Evolutionary conservation across 2,329 filamentous ascomycete species (phyloP), one percentile per base, ranked within the genome.

Genomic region (Madurella mycetomatis): DNA sequence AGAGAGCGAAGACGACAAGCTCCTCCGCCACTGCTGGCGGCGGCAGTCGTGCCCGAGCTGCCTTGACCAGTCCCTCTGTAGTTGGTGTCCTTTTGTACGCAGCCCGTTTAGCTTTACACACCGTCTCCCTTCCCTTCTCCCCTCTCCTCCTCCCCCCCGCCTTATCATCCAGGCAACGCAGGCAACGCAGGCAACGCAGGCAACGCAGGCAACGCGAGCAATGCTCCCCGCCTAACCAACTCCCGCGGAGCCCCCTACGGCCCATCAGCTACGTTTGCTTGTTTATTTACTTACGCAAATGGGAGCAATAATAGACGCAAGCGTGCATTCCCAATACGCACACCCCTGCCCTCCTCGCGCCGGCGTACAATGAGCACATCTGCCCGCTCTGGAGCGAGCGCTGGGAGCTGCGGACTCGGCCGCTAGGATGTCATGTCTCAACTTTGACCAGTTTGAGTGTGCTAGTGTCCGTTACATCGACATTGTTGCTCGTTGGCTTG

Each of bases 71-170:
- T 58, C 70, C 4, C 66, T 71, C 47, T 81, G 78, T 59, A 76
- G 75, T 55, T 81, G 78, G 78, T 81, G 77, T 65, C 77, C 78
- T 16, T 78, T 74, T 63, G 78, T 80, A 69, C 49, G 74, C 41
- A 16, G n/a, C 17, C 45, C 45, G 11, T 15, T 37, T 15, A 11
- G 11, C 34, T n/a, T 31, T 32, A 7, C 2, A 66, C 43, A 49
- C 16, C 41, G 40, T 41, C 47, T 11, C 40, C 16, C 30, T 3
- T n/a, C 19, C 25, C 34, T 49, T 25, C 48, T 57, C 9, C 11
- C 13, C 13, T 11, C 7, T 34, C 9, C 34, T 9, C 13, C 34
- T 39, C 53, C 49, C 46, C 41, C 2, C 16, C 7, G 13, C 34
- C 34, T 37, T 11, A 37, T 11, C 25, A 37, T 15, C 34, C 34